These are phyloP conservation scores for Suillus subluteus DNA, from an alignment of 768 basidiomycete genomes.

Conservation along the genomic window DNA sequence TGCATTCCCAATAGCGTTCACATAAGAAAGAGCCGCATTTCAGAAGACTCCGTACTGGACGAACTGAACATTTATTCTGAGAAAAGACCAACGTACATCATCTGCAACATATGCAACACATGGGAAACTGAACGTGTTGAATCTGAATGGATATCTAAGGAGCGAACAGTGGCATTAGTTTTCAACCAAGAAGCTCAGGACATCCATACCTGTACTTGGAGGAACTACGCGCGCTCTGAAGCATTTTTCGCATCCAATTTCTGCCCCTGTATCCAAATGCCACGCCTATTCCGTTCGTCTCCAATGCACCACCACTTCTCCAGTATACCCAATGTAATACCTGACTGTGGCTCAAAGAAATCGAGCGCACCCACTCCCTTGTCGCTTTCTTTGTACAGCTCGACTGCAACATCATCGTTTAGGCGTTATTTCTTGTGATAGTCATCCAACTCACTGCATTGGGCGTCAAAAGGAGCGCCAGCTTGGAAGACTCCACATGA, in stretches of 20 bases:
- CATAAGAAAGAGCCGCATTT: background rate
- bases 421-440: background rate
- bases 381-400: background rate
- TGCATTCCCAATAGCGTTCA: background rate
- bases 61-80: background rate
- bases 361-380: constrained; percentile 68
- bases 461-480: constrained; percentile 75
- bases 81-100: background rate
- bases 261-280: constrained; percentile 79
- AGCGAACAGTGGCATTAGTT: background rate
- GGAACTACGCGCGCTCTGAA: no score
- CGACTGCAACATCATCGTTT: constrained; percentile 1
- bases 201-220: background rate
- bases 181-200: background rate
- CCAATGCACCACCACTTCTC: constrained; percentile 95
- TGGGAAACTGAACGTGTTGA: background rate
- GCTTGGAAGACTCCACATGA: constrained; percentile 56
- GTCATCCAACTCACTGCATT: constrained; percentile 56
- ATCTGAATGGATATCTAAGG: background rate
- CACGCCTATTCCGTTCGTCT: constrained; percentile 62
- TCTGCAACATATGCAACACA: background rate
- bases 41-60: background rate
- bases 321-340: constrained; percentile 53
- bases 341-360: constrained; percentile 48
- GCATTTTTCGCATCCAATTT: constrained; percentile 8